phyloP scores from a whole-genome alignment of 805 yeast species.

The Komagataella phaffii region DNA sequence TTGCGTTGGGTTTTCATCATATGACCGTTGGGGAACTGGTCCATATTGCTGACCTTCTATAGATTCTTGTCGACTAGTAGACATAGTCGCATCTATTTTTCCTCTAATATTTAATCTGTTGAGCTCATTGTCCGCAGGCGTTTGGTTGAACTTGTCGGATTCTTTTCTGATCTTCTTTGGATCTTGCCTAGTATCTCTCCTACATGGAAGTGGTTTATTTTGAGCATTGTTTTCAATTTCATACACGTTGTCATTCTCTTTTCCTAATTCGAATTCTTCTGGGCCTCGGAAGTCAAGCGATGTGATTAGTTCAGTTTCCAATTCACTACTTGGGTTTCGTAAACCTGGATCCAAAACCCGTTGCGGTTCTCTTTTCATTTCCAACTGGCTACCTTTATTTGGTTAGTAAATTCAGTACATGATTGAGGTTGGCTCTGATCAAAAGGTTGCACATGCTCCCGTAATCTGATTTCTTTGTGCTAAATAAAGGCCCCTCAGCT shows the following conservation, averaged over 20 bases:
- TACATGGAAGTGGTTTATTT: not conserved
- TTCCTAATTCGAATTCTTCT: not conserved
- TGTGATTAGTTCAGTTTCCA: not conserved
- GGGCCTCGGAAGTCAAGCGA: not conserved
- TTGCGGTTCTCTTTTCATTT: not conserved
- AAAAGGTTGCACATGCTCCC: not conserved
- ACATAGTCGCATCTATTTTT: not conserved
- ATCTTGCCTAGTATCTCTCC: not conserved
- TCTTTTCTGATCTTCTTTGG: not conserved
- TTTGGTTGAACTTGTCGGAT: not conserved
- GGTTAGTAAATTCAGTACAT: not conserved
- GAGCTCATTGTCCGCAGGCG: not conserved
- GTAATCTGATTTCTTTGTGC: not conserved
- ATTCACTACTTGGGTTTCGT: not conserved
- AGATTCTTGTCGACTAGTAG: not conserved
- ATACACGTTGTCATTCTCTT: not conserved
- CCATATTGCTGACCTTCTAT: not conserved
- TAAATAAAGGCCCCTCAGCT: not conserved
- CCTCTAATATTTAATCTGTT: not conserved
- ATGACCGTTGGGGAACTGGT: not conserved
- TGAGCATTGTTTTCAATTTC: not conserved
- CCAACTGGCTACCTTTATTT: not conserved
- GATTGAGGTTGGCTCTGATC: not conserved
- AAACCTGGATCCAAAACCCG: not conserved
- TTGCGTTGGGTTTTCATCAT: not conserved